Evolutionary conservation across 805 yeast species (phyloP), one percentile per base, ranked within the genome.

Genomic region (Lipomyces mesembrius): DNA sequence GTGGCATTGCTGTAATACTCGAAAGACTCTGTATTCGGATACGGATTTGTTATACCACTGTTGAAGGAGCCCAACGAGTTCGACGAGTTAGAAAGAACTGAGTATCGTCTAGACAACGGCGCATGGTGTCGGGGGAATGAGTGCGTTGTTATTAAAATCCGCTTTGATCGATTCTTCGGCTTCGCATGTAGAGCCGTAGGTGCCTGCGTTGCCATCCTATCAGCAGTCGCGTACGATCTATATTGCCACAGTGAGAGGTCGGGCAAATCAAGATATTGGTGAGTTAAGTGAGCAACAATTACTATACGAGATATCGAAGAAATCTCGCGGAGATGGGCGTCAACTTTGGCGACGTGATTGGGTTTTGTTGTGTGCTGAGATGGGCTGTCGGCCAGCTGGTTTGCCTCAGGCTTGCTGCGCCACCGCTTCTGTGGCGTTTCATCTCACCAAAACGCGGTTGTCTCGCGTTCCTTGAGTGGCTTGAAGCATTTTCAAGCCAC

Each of bases 131-230:
- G 65, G 25, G 70, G 70, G 53, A 67, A 67, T 32, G 63, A 12
- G 51, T 65, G 63, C 53, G 70, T 39, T 9, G 68, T 39, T 49
- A 67, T 65, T 22, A 67, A 63, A 14, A 67, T 61, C 32, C 70
- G 62, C 34, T 63, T 66, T 11, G 67, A 61, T 27, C 64, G 57
- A 22, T 54, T 1, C 14, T 57, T 35, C 25, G 32, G 39, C 27
- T 25, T 52, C 55, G 49, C 22, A 7, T 17, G 49, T 17, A 43
- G 20, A 3, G 49, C 22, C 9, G 49, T n/a, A 43, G 49, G 49
- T 43, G 49, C 14, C 49, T 43, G 22, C 49, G 22, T 17, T 8
- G 49, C 20, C 49, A 43, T 43, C 9, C 20, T 43, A 1, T 5
- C 22, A n/a, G 9, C 20, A 17, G 20, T 17, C 39, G 39, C 14